Evolutionary conservation across 2,329 filamentous ascomycete genomes (phyloP).

Genomic region (Aspergillus fumigatiaffinis): DNA sequence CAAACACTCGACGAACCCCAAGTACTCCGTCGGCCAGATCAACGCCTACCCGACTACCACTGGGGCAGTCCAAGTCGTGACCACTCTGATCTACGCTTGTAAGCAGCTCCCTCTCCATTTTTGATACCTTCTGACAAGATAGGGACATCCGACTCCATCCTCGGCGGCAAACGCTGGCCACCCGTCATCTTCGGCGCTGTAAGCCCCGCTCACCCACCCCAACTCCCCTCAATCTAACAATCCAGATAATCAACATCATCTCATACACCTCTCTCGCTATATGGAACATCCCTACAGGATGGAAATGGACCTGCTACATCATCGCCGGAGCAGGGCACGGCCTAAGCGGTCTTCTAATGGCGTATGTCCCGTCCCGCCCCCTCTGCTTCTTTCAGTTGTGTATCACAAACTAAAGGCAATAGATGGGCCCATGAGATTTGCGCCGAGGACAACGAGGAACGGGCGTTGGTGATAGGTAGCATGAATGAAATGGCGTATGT

Average conservation of each 20-base stretch:
- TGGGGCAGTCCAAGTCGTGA: constrained; percentile 53
- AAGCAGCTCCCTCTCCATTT: not conserved
- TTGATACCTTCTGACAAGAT: not conserved
- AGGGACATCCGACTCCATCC: constrained; percentile 59
- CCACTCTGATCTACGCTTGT: constrained; percentile 60
- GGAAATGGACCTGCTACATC: constrained; percentile 63
- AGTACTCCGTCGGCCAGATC: constrained; percentile 45
- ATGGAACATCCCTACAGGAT: constrained; percentile 50
- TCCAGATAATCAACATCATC: constrained; percentile 38
- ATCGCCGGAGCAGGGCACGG: constrained; percentile 48
- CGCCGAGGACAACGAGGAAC: constrained; percentile 58
- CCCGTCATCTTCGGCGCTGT: constrained; percentile 56
- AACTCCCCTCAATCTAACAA: not conserved
- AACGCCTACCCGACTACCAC: constrained; percentile 59
- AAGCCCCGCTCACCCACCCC: constrained; percentile 25
- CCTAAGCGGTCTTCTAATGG: constrained; percentile 48
- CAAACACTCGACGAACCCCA: constrained; percentile 37
- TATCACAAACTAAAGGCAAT: not conserved
- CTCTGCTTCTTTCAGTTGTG: too few relatives aligned
- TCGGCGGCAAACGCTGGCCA: constrained; percentile 60
- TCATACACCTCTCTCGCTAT: constrained; percentile 44
- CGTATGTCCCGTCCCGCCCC: too few relatives aligned
- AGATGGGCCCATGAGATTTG: constrained; percentile 56
- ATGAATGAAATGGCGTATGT: constrained; percentile 71
- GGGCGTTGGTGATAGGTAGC: constrained; percentile 59